Base-by-base conservation (phyloP, 2,329 filamentous ascomycete genomes). In the Microsporum canis region DNA sequence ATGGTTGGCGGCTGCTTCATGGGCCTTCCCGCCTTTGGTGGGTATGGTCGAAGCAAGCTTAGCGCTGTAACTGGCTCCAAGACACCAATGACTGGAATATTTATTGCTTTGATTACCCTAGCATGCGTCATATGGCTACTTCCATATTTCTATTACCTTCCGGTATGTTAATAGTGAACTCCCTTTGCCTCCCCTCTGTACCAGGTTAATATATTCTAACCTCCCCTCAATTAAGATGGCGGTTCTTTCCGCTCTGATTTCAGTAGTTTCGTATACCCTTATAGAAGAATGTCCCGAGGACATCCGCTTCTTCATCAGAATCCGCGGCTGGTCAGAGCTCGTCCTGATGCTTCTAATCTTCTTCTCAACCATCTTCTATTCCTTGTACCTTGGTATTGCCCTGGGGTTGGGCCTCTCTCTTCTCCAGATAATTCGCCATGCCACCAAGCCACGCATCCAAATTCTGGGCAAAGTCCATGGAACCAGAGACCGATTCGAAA, bases 211-310 rank as follows among this genome's bases (percentile, higher is more conserved):
- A 12, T n/a, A n/a, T 55, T 12, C 29, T 49, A 43, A 63, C 7
- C 60, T 29, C 27, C 17, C 12, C 17, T 23, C 17, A 23, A 3
- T 14, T 23, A 43, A 94, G 87, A 96, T 96, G 87, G 89, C 89
- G 3, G 91, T 97, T 0, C 82, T 99, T 23, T 95, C 87, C 17
- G 84, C 92, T 17, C 94, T 97, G 84, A 95, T 99, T 63, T 91
- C 88, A 12, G 92, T 96, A 1, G 92, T 99, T 31, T 94, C 94
- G 23, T 96, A 88, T 78, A 94, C 91, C 23, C 82, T 99, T 5
- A 88, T 97, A 63, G 94, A 99, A 77, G 94, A 99, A 78, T 90
- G 89, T 10, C 94, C 94, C 0, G 88, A 94, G 68, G 94, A 99
- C 72, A 84, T 99, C 64, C 79, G 81, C 57, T 99, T 97, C 79